A percentile compares a stretch with the other conserved stretches of the same genome.
These are phyloP conservation scores for Sonneratia alba DNA, from an alignment of 345 rosid genomes.

Conservation along the genomic window DNA sequence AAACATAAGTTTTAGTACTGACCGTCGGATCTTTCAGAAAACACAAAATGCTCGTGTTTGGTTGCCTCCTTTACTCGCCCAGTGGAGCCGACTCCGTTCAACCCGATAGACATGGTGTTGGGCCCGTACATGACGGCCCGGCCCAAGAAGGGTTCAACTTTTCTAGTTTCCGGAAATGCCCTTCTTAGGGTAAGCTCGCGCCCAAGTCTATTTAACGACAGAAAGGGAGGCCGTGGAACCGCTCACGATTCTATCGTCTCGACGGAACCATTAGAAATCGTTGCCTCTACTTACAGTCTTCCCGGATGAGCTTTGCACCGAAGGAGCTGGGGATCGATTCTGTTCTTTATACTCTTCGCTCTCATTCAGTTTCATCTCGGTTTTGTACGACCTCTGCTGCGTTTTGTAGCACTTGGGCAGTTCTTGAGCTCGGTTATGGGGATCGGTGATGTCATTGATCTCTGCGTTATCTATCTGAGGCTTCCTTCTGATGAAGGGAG, in stretches of 20 bases:
- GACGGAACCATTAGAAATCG: not conserved
- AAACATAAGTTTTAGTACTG: too few species aligned
- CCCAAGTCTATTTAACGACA: not conserved
- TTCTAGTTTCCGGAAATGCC: not conserved
- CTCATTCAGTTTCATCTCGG: too few species aligned
- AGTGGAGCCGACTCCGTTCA: too few species aligned
- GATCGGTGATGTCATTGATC: conserved; percentile 7
- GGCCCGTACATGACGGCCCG: not conserved
- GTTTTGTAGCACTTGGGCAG: not conserved
- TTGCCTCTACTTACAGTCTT: not conserved
- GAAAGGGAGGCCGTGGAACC: not conserved
- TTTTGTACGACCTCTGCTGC: not conserved
- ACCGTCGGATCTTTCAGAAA: too few species aligned
- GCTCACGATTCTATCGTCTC: not conserved
- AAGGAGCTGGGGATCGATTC: too few species aligned
- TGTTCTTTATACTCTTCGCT: not conserved
- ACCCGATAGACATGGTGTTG: too few species aligned
- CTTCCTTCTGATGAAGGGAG: conserved; percentile 7
- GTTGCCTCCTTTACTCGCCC: too few species aligned
- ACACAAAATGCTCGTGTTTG: too few species aligned
- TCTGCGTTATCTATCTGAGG: conserved; percentile 14
- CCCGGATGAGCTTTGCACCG: too few species aligned
- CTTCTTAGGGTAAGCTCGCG: not conserved
- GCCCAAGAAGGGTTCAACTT: not conserved
- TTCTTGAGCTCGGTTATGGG: not conserved